Evolutionary conservation across 257 asterid genomes (phyloP).

Genomic region (Eucommia ulmoides): DNA sequence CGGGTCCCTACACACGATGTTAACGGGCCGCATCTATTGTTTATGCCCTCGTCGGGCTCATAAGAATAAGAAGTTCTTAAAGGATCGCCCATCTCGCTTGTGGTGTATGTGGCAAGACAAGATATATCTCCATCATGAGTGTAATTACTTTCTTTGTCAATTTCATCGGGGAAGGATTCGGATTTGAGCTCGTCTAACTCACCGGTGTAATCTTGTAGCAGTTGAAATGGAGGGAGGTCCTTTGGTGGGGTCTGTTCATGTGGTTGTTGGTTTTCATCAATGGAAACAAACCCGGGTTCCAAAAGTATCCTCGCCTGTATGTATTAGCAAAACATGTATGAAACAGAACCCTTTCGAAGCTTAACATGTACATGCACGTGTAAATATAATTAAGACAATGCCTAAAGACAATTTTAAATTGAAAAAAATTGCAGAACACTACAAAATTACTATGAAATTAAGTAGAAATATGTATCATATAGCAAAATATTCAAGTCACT

Average conservation of each 20-base stretch:
- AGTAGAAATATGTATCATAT: too few relatives aligned
- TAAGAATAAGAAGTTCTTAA: conserved; percentile 33
- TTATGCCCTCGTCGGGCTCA: conserved; percentile 47
- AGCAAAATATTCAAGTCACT: too few relatives aligned
- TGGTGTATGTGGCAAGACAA: conserved; percentile 74
- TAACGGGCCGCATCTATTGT: conserved; percentile 47
- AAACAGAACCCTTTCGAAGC: background rate
- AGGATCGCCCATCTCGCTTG: conserved; percentile 62
- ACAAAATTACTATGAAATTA: background rate
- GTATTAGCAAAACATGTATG: background rate
- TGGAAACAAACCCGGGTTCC: conserved; percentile 39
- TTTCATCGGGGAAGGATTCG: conserved; percentile 24
- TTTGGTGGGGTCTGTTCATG: conserved; percentile 22
- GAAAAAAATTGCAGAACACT: background rate
- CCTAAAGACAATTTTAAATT: background rate
- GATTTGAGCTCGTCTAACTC: conserved; percentile 22
- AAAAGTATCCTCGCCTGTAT: conserved; percentile 88
- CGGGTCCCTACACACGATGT: conserved; percentile 97
- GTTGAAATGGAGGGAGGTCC: conserved; percentile 16
- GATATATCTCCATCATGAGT: conserved; percentile 67
- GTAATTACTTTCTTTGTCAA: conserved; percentile 50
- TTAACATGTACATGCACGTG: background rate
- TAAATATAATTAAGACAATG: background rate
- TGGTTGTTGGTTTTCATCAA: conserved; percentile 25
- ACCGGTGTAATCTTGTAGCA: conserved; percentile 19